Evolutionary conservation across 2,329 filamentous ascomycete genomes (phyloP).

Genomic region (Pseudogymnoascus sp.): DNA sequence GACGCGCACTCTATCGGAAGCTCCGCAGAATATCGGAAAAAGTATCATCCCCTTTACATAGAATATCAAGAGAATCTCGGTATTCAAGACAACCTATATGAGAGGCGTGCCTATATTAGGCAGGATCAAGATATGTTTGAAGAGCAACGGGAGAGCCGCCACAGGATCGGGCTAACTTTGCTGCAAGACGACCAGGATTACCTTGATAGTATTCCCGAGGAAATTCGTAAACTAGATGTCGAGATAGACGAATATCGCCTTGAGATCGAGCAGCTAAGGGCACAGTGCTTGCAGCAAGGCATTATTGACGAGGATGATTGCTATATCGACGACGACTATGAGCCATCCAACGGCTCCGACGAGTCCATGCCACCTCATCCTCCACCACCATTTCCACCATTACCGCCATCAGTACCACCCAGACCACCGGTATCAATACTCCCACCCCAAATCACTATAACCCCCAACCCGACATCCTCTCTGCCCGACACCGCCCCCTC

Average conservation of each 20-base stretch:
- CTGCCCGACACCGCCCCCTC: background rate
- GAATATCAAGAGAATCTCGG: constrained; percentile 17
- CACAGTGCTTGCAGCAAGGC: constrained; percentile 16
- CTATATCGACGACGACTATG: background rate
- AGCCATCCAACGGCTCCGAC: background rate
- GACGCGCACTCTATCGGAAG: background rate
- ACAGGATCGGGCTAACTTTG: constrained; percentile 11
- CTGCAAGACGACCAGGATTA: constrained; percentile 17
- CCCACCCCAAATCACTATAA: background rate
- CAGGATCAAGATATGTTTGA: constrained; percentile 17
- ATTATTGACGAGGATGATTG: constrained; percentile 21
- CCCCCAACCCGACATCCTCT: background rate
- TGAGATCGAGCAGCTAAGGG: constrained; percentile 13
- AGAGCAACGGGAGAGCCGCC: constrained; percentile 12
- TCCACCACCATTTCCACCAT: background rate
- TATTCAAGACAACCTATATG: constrained; percentile 18
- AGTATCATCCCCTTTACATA: constrained; percentile 19
- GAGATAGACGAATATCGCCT: constrained; percentile 13
- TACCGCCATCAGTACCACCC: background rate
- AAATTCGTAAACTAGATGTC: constrained; percentile 6
- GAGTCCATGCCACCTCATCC: background rate
- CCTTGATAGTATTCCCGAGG: constrained; percentile 16
- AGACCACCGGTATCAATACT: background rate
- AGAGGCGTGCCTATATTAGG: constrained; percentile 15
- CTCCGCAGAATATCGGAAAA: background rate